These are phyloP conservation scores for Sarcodon sp. DNA, from an alignment of 768 basidiomycete genomes.

Conservation along the genomic window DNA sequence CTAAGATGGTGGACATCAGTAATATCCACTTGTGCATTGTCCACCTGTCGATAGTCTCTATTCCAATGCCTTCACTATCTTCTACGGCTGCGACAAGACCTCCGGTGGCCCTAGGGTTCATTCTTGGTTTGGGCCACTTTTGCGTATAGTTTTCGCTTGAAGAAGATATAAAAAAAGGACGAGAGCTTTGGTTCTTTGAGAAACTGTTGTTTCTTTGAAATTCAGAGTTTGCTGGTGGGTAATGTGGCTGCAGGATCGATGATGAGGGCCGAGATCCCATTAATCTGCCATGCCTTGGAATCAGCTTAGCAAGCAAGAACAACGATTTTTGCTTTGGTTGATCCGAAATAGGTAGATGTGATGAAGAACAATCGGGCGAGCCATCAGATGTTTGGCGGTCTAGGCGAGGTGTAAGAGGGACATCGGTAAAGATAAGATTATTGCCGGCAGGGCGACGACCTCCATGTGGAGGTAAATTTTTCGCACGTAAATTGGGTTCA, in stretches of 20 bases:
- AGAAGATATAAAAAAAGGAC: slow-evolving; percentile 7
- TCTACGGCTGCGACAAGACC: slow-evolving; percentile 11
- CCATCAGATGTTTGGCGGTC: too few relatives aligned
- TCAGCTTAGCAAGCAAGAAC: too few relatives aligned
- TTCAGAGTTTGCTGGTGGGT: background rate
- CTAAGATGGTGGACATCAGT: slow-evolving; percentile 36
- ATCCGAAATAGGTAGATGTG: too few relatives aligned
- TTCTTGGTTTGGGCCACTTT: slow-evolving; percentile 35
- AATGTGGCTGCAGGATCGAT: background rate
- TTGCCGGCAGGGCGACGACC: background rate
- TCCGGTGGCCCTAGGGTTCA: slow-evolving; percentile 3
- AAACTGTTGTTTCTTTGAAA: background rate
- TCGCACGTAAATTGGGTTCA: background rate
- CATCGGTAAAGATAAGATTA: background rate
- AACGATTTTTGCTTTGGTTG: too few relatives aligned
- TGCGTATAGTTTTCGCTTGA: slow-evolving; percentile 29
- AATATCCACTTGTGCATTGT: slow-evolving; percentile 51
- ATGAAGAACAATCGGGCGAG: too few relatives aligned
- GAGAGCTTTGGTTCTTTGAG: background rate
- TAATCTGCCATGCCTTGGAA: too few relatives aligned
- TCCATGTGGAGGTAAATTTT: background rate
- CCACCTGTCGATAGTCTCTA: slow-evolving; percentile 35
- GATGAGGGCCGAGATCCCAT: background rate
- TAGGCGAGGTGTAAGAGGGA: background rate
- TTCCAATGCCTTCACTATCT: slow-evolving; percentile 24